Conservation (phyloP, 225 moss, liverwort and hornwort species). For the Pseudoscleropodium purum region DNA sequence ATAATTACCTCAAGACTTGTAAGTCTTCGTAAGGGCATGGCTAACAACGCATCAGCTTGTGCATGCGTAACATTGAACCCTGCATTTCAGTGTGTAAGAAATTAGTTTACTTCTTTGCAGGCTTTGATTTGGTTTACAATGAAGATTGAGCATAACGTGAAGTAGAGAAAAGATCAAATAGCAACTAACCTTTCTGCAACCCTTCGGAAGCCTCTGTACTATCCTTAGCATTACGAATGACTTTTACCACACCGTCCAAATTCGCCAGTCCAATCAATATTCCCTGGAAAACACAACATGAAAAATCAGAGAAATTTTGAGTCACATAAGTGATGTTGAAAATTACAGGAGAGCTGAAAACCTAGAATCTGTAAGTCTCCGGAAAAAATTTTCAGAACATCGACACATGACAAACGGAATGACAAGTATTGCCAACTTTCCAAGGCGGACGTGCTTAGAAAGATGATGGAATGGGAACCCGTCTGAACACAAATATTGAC, state of each 20-base stretch:
- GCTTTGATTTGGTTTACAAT: background rate
- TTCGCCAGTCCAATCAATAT: slow-evolving; percentile 78
- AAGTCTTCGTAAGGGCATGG: slow-evolving; percentile 91
- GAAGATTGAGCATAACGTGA: background rate
- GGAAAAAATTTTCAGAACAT: background rate
- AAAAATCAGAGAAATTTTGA: background rate
- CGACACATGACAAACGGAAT: background rate
- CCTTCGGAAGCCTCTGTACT: slow-evolving; percentile 61
- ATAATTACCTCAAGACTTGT: slow-evolving; percentile 75
- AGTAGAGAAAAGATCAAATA: background rate
- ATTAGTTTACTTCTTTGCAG: background rate
- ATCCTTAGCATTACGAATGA: slow-evolving; percentile 76
- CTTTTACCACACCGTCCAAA: slow-evolving; percentile 70
- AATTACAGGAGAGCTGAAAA: background rate
- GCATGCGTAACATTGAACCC: slow-evolving; percentile 57
- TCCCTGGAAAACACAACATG: slow-evolving; percentile 44
- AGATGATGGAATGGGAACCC: background rate
- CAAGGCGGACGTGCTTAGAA: background rate
- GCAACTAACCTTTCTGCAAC: slow-evolving; percentile 53
- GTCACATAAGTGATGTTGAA: background rate
- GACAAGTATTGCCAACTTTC: background rate
- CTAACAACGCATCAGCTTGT: slow-evolving; percentile 87
- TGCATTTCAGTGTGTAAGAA: slow-evolving; percentile 22
- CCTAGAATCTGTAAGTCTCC: background rate
- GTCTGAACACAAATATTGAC: background rate